Evolutionary conservation across 1,139 yeast species (phyloP), one percentile per base, ranked within the genome.

Genomic region (Geotrichum bryndzae): DNA sequence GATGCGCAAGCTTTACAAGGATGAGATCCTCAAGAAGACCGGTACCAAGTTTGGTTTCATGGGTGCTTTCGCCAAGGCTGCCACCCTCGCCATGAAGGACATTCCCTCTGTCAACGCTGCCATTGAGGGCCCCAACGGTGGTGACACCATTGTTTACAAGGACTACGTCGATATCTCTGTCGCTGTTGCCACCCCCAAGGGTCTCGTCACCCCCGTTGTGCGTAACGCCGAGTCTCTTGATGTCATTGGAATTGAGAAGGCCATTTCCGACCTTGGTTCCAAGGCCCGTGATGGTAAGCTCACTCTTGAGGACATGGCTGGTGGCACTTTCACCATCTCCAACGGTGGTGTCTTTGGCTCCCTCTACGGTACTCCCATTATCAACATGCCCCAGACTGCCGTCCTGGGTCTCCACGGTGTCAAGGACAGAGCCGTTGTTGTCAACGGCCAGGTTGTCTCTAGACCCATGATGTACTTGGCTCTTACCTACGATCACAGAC

Each of bases 381-480:
- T 94, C 77, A 94, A 94, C 84, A 81, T 90, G 85, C 99, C 99
- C 62, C 99, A 94, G 82, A 90, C 97, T 64, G 98, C 98, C 56
- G 99, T 94, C 54, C 84, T 94, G 70, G 99, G 99, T 71, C 84
- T 94, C 74, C 99, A 94, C 74, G 98, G 98, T 77, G 90, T 90
- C 72, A 95, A 94, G 82, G 94, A 94, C 78, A 91, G 99, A 82
- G 96, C 99, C 60, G 97, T 94, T 64, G 95, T 95, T 65, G 92
- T 94, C 65, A 87, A 94, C 69, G 99, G 99, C 62, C 94, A 94
- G 82, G 84, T 94, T 70, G 99, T 90, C 69, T 84, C 95, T 53
- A 89, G 98, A 82, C 99, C 99, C 77, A 94, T 94, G 99, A 95
- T 95, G 99, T 95, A 94, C 84, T 81, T 95, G 74, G 99, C 99